These are phyloP conservation scores for Catharanthus roseus DNA, from an alignment of 257 asterid species.

Conservation along the genomic window DNA sequence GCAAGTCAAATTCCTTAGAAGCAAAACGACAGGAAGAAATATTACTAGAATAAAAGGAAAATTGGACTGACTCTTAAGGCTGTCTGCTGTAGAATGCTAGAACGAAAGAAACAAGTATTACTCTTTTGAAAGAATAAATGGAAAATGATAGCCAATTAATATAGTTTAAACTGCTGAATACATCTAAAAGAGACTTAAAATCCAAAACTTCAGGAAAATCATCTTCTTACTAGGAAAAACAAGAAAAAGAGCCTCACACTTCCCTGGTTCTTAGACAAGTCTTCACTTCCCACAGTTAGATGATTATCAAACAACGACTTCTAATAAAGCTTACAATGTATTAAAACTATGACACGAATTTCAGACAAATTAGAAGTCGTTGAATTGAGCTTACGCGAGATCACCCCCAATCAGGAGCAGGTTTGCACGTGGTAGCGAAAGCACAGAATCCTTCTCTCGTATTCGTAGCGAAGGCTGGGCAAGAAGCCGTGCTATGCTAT, in stretches of 20 bases:
- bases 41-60: too few species aligned
- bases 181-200: not conserved
- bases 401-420: constrained; percentile 98
- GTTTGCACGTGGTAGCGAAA: constrained; percentile 70
- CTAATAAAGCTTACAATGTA: not conserved
- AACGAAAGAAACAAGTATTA: not conserved
- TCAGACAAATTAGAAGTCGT: not conserved
- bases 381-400: constrained; percentile 90
- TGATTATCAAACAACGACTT: constrained; percentile 2
- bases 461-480: constrained; percentile 81
- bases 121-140: not conserved
- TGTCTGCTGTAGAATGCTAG: not conserved
- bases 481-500: constrained; percentile 82
- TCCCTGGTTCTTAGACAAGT: not conserved
- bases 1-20: not conserved
- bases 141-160: not conserved
- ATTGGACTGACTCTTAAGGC: not conserved
- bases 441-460: constrained; percentile 42
- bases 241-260: not conserved
- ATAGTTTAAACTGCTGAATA: not conserved
- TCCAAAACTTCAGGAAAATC: not conserved
- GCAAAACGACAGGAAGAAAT: not conserved
- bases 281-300: not conserved
- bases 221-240: not conserved
- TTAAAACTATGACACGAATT: not conserved